Evolutionary conservation across 257 asterid species (phyloP).

Genomic region (Capsicum pubescens): DNA sequence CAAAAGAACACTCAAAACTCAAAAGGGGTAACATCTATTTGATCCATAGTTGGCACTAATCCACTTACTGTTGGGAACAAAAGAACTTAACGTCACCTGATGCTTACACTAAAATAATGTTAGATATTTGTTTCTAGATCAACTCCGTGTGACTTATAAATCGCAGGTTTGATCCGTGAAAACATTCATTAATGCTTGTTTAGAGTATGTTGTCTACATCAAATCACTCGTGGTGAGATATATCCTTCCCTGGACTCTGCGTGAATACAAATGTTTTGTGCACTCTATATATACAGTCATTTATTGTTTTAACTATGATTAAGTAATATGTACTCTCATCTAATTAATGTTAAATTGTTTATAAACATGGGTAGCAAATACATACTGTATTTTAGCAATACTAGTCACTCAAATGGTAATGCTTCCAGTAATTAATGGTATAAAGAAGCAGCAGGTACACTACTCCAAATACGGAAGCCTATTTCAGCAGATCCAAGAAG

Average conservation of each 20-base stretch:
- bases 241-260: background rate
- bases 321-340: background rate
- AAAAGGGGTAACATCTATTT: background rate
- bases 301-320: background rate
- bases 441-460: background rate
- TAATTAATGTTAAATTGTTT: background rate
- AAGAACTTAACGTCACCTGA: background rate
- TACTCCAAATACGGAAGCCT: background rate
- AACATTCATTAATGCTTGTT: background rate
- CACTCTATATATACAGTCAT: background rate
- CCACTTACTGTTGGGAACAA: background rate
- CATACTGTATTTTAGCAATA: background rate
- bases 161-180: background rate
- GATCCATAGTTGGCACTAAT: background rate
- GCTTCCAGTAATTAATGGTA: background rate
- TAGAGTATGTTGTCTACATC: background rate
- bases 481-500: constrained; percentile 49
- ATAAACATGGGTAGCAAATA: background rate
- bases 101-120: too few species aligned
- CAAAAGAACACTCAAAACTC: background rate
- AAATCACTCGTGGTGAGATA: background rate
- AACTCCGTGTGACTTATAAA: background rate
- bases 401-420: background rate
- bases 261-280: background rate
- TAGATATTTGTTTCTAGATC: background rate